phyloP scores from a whole-genome alignment of 805 yeast species.

The Wickerhamomyces sydowiorum region DNA sequence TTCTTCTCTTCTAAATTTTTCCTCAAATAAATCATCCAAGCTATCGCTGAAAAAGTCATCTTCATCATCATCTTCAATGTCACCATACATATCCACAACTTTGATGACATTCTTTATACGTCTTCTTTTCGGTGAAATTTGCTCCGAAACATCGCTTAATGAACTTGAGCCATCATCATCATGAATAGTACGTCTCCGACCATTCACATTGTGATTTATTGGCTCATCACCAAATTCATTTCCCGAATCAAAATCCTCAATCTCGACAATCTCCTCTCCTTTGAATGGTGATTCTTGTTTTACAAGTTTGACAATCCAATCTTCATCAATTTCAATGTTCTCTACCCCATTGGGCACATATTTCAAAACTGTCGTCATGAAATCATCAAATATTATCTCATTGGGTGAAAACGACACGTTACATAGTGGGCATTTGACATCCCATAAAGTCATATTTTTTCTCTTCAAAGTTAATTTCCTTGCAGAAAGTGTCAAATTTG shows the following conservation, averaged over 20 bases:
- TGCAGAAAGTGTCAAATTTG: neutral
- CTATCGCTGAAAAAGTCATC: neutral
- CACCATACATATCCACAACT: neutral
- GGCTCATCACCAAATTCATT: neutral
- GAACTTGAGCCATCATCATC: too few relatives aligned
- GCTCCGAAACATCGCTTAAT: too few relatives aligned
- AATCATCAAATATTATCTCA: slow-evolving; percentile 17
- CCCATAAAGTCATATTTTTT: neutral
- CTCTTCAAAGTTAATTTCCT: slow-evolving; percentile 8
- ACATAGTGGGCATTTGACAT: slow-evolving; percentile 15
- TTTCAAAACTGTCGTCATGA: slow-evolving; percentile 8
- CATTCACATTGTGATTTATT: neutral
- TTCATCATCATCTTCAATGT: slow-evolving; percentile 2
- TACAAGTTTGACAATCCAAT: slow-evolving; percentile 5
- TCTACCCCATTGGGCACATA: slow-evolving; percentile 2
- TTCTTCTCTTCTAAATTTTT: slow-evolving; percentile 2
- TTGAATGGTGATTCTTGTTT: slow-evolving; percentile 2
- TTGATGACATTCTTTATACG: neutral
- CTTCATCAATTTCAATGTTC: slow-evolving; percentile 12
- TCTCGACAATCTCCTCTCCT: slow-evolving; percentile 1
- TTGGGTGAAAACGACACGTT: slow-evolving; percentile 5
- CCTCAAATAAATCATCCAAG: neutral
- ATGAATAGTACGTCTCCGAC: too few relatives aligned
- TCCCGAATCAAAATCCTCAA: neutral
- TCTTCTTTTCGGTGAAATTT: neutral